phyloP scores from a whole-genome alignment of 164 flowering plant genomes.

The Sedum album region DNA sequence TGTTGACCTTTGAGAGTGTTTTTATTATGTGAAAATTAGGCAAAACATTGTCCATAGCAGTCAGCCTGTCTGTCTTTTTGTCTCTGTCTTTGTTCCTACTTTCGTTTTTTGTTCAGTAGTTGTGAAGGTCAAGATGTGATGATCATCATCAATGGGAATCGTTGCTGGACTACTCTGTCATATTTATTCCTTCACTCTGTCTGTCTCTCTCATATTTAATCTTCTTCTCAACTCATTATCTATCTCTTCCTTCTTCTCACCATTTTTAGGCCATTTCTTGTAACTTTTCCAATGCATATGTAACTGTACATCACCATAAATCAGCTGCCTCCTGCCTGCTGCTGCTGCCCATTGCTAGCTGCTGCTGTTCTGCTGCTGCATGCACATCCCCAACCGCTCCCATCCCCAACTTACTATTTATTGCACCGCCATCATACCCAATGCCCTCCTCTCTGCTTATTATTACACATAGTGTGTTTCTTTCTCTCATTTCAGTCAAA shows the following conservation, averaged over 20 bases:
- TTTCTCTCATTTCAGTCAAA: not conserved
- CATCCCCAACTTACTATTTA: not conserved
- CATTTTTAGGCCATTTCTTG: not conserved
- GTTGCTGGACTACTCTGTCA: too few species aligned
- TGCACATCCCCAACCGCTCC: conserved; percentile 2
- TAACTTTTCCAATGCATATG: conserved; percentile 1
- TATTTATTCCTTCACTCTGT: too few species aligned
- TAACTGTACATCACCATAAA: not conserved
- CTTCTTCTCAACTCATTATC: not conserved
- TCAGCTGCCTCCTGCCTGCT: not conserved
- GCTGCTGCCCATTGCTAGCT: conserved; percentile 4
- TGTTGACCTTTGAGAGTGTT: not conserved
- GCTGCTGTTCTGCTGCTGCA: not conserved
- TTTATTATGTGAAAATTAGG: not conserved
- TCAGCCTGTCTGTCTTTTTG: not conserved
- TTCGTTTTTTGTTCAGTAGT: not conserved
- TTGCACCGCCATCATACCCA: not conserved
- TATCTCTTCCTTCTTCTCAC: not conserved
- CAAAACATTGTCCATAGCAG: not conserved
- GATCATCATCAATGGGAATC: conserved; percentile 6
- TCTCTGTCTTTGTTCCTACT: not conserved
- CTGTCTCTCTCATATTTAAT: not conserved
- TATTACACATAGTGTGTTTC: not conserved
- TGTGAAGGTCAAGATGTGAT: not conserved
- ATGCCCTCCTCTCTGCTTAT: not conserved